A percentile compares a stretch with the other conserved stretches of the same genome.
These are phyloP conservation scores for Calocybe indica DNA, from an alignment of 768 basidiomycete genomes.

Conservation along the genomic window DNA sequence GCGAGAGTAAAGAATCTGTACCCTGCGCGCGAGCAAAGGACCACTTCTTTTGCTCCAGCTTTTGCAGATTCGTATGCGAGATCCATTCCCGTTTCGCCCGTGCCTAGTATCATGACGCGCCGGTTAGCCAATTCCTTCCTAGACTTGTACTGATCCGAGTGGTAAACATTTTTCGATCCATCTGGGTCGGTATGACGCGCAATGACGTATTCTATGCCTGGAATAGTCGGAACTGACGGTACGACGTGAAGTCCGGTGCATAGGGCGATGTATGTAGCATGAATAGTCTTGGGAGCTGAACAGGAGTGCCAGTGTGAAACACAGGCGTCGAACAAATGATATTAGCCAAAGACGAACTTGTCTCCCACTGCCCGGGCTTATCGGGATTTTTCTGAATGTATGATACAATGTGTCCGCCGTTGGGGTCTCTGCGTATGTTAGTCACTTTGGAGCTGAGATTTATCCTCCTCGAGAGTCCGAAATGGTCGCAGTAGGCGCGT, in stretches of 20 bases:
- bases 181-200: slow-evolving; percentile 11
- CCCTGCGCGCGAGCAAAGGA: slow-evolving; percentile 48
- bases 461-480: slow-evolving; percentile 31
- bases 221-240: slow-evolving; percentile 43
- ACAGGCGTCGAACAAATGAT: neutral
- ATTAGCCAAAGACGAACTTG: slow-evolving; percentile 12
- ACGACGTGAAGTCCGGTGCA: slow-evolving; percentile 54
- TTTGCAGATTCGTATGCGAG: slow-evolving; percentile 45
- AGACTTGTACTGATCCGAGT: slow-evolving; percentile 47
- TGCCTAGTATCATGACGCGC: slow-evolving; percentile 50
- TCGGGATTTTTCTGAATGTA: slow-evolving; percentile 17
- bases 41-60: slow-evolving; percentile 44
- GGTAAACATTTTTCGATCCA: slow-evolving; percentile 26
- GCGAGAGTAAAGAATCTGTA: slow-evolving; percentile 11
- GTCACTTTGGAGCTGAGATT: slow-evolving; percentile 30
- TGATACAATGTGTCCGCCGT: slow-evolving; percentile 30
- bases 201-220: slow-evolving; percentile 38
- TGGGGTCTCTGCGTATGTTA: slow-evolving; percentile 24
- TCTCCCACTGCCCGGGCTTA: slow-evolving; percentile 20
- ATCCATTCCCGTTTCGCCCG: slow-evolving; percentile 62
- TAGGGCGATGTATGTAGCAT: slow-evolving; percentile 37
- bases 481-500: slow-evolving; percentile 35
- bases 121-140: slow-evolving; percentile 37
- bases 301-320: neutral
- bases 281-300: slow-evolving; percentile 21